A percentile compares a stretch with the other conserved stretches of the same genome.
phyloP scores from a whole-genome alignment of 2,329 filamentous ascomycete species.

The Trematosphaeria pertusa region DNA sequence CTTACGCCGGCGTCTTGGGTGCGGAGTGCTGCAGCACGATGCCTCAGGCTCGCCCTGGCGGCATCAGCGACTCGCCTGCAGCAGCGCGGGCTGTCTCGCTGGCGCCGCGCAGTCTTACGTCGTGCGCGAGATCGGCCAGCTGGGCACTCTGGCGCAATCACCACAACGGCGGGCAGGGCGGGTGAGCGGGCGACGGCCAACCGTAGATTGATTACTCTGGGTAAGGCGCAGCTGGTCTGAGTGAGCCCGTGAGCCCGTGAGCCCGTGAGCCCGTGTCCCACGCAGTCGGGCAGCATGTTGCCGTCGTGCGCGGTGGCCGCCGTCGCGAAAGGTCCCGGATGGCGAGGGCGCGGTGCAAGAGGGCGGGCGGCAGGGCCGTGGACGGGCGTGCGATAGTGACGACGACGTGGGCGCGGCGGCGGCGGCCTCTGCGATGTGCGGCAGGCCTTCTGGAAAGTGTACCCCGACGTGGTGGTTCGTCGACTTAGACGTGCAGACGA shows the following conservation, averaged over 20 bases:
- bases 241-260: too few relatives aligned
- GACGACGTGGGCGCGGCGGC: slow-evolving; percentile 8
- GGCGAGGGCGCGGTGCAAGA: slow-evolving; percentile 4
- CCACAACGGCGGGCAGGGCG: slow-evolving; percentile 23
- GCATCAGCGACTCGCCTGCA: slow-evolving; percentile 1
- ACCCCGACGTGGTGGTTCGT: slow-evolving; percentile 31
- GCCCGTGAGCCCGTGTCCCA: too few relatives aligned
- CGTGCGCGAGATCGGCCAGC: slow-evolving; percentile 25
- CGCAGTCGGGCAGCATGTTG: slow-evolving; percentile 22
- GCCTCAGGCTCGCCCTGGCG: slow-evolving; percentile 4
- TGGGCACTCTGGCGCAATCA: slow-evolving; percentile 19
- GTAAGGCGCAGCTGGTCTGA: slow-evolving; percentile 27
- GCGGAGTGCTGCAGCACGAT: background rate
- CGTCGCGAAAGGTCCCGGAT: slow-evolving; percentile 4
- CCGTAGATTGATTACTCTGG: slow-evolving; percentile 24
- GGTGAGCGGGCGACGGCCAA: slow-evolving; percentile 27
- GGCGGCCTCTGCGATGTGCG: slow-evolving; percentile 25
- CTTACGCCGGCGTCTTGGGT: slow-evolving; percentile 9
- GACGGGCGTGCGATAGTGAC: background rate
- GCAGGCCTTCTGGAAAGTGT: slow-evolving; percentile 31
- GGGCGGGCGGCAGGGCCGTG: slow-evolving; percentile 4
- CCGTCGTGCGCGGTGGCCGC: slow-evolving; percentile 7
- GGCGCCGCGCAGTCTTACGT: slow-evolving; percentile 12
- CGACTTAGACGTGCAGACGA: slow-evolving; percentile 39
- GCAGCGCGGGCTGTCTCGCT: too few relatives aligned